Percentiles rank a stretch among this genome's conserved stretches.
phyloP scores from a whole-genome alignment of 768 basidiomycete genomes.

The Xerocomus potaroensis region DNA sequence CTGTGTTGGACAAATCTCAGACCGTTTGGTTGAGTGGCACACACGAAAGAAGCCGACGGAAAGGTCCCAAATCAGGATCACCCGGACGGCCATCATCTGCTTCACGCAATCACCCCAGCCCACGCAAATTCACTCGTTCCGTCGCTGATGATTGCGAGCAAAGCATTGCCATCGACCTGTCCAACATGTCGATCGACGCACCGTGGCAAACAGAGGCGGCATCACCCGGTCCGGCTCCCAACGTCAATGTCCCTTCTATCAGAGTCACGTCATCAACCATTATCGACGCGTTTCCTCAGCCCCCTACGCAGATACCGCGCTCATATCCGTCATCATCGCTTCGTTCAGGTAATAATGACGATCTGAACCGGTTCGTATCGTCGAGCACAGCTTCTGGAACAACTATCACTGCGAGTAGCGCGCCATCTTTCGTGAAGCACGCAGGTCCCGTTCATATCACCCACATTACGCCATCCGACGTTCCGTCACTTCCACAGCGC shows the following conservation, averaged over 20 bases:
- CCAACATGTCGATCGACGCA: constrained; percentile 42
- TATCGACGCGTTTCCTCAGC: constrained; percentile 27
- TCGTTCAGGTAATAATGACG: constrained; percentile 54
- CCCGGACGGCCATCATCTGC: constrained; percentile 34
- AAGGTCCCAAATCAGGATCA: constrained; percentile 21
- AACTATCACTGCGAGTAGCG: constrained; percentile 65
- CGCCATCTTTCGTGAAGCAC: constrained; percentile 82
- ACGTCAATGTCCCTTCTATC: constrained; percentile 22
- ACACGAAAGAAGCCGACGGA: constrained; percentile 27
- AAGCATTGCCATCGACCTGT: constrained; percentile 38
- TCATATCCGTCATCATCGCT: constrained; percentile 51
- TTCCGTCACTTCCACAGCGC: constrained; percentile 68
- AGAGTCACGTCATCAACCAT: constrained; percentile 27
- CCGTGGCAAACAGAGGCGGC: constrained; percentile 28
- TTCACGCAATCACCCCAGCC: constrained; percentile 39
- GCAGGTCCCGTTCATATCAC: constrained; percentile 73
- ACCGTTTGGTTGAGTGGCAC: constrained; percentile 27
- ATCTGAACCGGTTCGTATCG: constrained; percentile 86
- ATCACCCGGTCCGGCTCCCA: constrained; percentile 3
- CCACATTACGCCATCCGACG: constrained; percentile 76
- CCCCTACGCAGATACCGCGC: constrained; percentile 28
- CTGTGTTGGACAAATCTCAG: constrained; percentile 19
- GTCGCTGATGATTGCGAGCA: constrained; percentile 41
- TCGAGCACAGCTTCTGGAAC: constrained; percentile 79
- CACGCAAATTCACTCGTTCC: constrained; percentile 38